Conservation (phyloP, 148 eudicot species). For the Selenicereus undatus region DNA sequence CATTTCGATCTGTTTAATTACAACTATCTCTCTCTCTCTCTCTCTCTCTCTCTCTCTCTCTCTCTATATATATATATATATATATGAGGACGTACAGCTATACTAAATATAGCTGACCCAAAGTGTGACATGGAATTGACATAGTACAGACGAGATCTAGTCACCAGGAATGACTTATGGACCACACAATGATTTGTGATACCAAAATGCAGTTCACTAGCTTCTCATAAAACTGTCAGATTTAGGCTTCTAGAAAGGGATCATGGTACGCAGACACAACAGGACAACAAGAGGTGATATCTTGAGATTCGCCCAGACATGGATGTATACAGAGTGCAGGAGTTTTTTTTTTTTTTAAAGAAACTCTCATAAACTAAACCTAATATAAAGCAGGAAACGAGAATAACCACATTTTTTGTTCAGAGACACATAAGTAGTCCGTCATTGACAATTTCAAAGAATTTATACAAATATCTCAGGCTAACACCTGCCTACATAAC, state of each 20-base stretch:
- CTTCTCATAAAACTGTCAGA: not conserved
- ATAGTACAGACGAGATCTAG: not conserved
- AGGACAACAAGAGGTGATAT: not conserved
- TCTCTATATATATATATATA: too few relatives aligned
- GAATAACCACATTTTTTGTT: too few relatives aligned
- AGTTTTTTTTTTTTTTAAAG: not conserved
- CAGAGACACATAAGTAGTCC: too few relatives aligned
- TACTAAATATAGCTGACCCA: not conserved
- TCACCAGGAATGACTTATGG: not conserved
- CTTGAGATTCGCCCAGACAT: not conserved
- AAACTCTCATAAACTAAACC: too few relatives aligned
- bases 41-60: too few relatives aligned
- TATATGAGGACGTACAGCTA: not conserved
- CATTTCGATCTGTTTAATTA: not conserved
- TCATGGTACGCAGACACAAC: not conserved
- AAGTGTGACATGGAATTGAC: not conserved
- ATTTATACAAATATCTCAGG: too few relatives aligned
- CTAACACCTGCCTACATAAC: too few relatives aligned
- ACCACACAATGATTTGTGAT: not conserved
- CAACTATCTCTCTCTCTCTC: too few relatives aligned
- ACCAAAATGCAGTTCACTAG: not conserved
- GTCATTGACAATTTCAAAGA: too few relatives aligned
- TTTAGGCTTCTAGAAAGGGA: not conserved
- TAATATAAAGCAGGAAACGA: too few relatives aligned
- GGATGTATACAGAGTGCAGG: not conserved